Evolutionary conservation across 2,329 filamentous ascomycete species (phyloP).

Genomic region (Botrytis elliptica): DNA sequence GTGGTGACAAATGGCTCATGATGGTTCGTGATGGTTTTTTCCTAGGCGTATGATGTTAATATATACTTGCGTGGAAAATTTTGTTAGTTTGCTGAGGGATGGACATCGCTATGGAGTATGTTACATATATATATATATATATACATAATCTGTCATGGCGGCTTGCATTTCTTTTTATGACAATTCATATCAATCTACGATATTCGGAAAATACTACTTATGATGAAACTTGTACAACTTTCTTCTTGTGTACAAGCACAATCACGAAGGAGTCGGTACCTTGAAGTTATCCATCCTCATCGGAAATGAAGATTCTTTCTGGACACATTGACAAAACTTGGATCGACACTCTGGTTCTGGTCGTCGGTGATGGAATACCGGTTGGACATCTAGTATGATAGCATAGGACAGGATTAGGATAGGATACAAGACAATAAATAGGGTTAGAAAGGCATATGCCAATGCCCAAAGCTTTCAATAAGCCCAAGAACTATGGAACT

Average conservation of each 20-base stretch:
- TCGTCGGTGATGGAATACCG: neutral
- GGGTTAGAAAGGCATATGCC: neutral
- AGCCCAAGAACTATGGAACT: neutral
- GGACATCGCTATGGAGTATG: neutral
- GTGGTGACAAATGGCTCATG: conserved; percentile 14
- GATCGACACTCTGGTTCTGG: neutral
- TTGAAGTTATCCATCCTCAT: neutral
- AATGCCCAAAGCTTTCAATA: conserved; percentile 3
- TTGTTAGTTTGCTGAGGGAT: neutral
- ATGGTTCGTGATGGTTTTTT: conserved; percentile 4
- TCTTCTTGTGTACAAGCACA: neutral
- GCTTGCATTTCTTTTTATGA: neutral
- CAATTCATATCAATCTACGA: neutral
- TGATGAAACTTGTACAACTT: neutral
- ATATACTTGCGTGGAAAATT: neutral
- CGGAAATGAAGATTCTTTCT: neutral
- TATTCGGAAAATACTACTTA: neutral
- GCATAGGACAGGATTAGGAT: neutral
- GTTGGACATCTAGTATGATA: neutral
- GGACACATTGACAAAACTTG: neutral
- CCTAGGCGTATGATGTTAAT: neutral
- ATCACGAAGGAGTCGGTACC: neutral
- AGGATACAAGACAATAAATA: neutral
- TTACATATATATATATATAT: neutral
- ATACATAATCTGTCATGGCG: neutral